These are phyloP conservation scores for Candida anglica DNA, from an alignment of 805 yeast species.

Conservation along the genomic window DNA sequence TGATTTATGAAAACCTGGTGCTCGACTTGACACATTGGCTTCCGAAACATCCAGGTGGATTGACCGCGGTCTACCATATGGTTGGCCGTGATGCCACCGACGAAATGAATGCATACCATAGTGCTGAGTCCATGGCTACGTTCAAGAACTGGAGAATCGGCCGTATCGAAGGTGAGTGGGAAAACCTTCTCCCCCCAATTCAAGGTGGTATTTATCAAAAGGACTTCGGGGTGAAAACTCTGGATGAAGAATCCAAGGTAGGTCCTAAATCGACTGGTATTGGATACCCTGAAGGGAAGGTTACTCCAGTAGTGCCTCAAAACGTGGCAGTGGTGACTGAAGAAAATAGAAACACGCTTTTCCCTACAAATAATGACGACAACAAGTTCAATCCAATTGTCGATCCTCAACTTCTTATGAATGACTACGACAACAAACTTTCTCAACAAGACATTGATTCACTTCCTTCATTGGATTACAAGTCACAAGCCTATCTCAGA, in stretches of 20 bases:
- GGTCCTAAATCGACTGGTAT: conserved; percentile 6
- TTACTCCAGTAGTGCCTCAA: conserved; percentile 52
- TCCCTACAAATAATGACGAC: conserved; percentile 21
- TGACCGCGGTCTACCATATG: conserved; percentile 76
- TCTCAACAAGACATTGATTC: conserved; percentile 51
- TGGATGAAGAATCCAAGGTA: conserved; percentile 8
- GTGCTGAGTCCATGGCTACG: conserved; percentile 47
- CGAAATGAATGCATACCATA: conserved; percentile 83
- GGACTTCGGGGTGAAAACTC: conserved; percentile 8
- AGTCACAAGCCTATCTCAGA: conserved; percentile 58
- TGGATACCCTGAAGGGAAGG: conserved; percentile 41
- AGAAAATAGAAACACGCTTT: conserved; percentile 28
- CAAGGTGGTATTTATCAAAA: conserved; percentile 60
- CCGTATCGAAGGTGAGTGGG: conserved; percentile 60
- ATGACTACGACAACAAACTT: conserved; percentile 53
- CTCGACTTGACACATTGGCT: conserved; percentile 71
- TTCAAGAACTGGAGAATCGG: conserved; percentile 68
- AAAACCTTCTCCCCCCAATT: conserved; percentile 78
- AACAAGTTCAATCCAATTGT: conserved; percentile 37
- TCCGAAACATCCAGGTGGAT: conserved; percentile 82
- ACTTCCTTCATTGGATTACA: conserved; percentile 63
- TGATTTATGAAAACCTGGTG: conserved; percentile 59
- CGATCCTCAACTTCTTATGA: conserved; percentile 53
- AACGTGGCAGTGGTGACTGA: conserved; percentile 38
- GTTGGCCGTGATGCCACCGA: conserved; percentile 89